Base-by-base conservation (phyloP, 306 rosid species). In the Lathyrus sativus region DNA sequence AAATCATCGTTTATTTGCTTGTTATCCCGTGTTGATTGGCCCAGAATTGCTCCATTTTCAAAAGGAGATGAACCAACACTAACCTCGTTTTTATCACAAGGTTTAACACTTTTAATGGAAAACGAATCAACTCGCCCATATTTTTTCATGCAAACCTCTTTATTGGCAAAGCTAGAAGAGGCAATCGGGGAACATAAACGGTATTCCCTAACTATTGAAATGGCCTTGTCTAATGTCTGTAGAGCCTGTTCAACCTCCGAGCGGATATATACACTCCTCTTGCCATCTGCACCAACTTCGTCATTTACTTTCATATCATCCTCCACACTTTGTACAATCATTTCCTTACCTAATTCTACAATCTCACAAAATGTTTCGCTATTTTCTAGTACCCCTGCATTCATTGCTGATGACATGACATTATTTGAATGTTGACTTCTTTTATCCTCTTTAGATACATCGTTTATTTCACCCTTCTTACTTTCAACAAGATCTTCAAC, bases 231-330 rank as follows among this genome's bases (percentile, higher is more conserved):
- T 69, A 95, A 62, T 55, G 97, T 95, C 75, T 76, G 84, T 51
- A 90, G 54, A 82, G 97, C 97, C 61, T 74, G 74, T 82, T 84
- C 82, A 48, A 95, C 97, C 62, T 88, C 91, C n/a, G 89, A 69
- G 50, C 95, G 82, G 31, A 90, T 63, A 24, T 38, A 3, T 37
- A 74, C 35, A 69, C 80, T 76, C 71, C 57, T 81, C 49, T 67
- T 78, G 9, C 68, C 83, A 38, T 74, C 49, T 63, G 69, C 76
- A 15, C 35, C 56, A 15, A 55, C 74, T 51, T 78, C 75, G 54
- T 73, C 68, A 8, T 7, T 29, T 56, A 29, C 41, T 56, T 56
- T 56, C 19, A 28, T 41, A 29, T 7, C 11, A 2, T 56, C 5
- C 6, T 56, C 62, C 11, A 3, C 11, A 28, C 82, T 9, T 73